Conservation (phyloP, 208 protist genomes). For the Trichomonas vaginalis region DNA sequence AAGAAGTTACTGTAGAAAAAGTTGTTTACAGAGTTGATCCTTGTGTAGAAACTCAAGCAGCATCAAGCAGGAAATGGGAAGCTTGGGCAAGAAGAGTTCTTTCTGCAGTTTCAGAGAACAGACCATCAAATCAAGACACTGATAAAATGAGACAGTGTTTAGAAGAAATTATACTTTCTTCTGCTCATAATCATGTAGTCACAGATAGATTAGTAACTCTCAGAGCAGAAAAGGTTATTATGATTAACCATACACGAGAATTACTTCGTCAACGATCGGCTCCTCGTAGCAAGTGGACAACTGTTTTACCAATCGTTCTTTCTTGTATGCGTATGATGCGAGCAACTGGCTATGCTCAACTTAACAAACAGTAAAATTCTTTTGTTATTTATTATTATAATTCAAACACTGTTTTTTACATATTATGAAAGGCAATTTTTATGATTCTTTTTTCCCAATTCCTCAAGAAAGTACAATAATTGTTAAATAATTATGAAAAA, state of each 20-base stretch:
- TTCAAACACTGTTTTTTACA: no score
- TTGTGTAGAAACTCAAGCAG: background rate
- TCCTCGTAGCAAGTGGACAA: background rate
- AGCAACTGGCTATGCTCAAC: background rate
- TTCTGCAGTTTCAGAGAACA: background rate
- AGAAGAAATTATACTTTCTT: background rate
- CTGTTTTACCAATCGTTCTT: background rate
- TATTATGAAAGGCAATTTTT: no score
- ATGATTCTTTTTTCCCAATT: no score
- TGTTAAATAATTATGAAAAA: no score
- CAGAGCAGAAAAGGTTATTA: background rate
- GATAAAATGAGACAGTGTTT: background rate
- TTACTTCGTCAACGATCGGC: background rate
- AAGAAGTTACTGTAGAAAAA: background rate
- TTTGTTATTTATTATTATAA: no score
- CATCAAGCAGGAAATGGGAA: background rate
- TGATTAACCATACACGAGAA: background rate
- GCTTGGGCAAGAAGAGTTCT: background rate
- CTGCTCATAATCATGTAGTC: background rate
- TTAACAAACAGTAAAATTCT: background rate
- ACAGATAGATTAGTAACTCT: background rate
- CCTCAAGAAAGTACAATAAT: no score
- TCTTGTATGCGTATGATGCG: background rate
- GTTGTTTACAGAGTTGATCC: background rate
- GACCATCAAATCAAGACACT: background rate